Conservation (phyloP, 257 asterid species). For the Solanum clarkiae region DNA sequence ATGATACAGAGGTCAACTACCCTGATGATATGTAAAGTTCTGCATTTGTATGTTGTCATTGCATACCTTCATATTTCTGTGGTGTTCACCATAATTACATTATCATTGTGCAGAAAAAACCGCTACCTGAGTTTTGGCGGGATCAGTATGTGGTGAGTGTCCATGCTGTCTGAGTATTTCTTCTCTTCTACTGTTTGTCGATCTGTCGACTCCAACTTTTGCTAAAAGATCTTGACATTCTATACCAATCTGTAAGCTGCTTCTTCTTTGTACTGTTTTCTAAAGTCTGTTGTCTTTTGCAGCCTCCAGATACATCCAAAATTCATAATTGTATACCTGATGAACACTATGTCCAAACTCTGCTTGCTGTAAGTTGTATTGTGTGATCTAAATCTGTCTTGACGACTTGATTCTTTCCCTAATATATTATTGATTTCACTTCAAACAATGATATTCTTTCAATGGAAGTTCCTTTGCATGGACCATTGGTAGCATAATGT, state of each 20-base stretch:
- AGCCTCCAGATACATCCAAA: slow-evolving; percentile 66
- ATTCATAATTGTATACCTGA: slow-evolving; percentile 98
- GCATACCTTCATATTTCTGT: background rate
- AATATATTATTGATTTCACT: background rate
- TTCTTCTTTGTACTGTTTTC: background rate
- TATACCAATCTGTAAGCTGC: background rate
- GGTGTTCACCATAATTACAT: slow-evolving; percentile 3
- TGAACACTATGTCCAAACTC: slow-evolving; percentile 94
- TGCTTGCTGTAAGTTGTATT: slow-evolving; percentile 61
- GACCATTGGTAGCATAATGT: background rate
- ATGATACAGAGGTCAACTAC: background rate
- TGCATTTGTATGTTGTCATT: background rate
- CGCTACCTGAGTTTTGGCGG: slow-evolving; percentile 98
- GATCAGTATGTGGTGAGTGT: slow-evolving; percentile 68
- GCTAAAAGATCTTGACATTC: background rate
- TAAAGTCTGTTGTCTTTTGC: slow-evolving; percentile 12
- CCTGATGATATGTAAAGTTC: background rate
- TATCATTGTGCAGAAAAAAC: slow-evolving; percentile 48
- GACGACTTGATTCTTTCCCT: background rate
- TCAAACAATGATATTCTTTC: background rate
- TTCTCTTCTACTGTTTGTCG: background rate
- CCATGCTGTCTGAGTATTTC: slow-evolving; percentile 4
- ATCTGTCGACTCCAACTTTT: background rate
- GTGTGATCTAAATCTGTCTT: background rate
- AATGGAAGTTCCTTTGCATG: background rate